phyloP scores from a whole-genome alignment of 768 basidiomycete species.

The Boletus rex-veris region DNA sequence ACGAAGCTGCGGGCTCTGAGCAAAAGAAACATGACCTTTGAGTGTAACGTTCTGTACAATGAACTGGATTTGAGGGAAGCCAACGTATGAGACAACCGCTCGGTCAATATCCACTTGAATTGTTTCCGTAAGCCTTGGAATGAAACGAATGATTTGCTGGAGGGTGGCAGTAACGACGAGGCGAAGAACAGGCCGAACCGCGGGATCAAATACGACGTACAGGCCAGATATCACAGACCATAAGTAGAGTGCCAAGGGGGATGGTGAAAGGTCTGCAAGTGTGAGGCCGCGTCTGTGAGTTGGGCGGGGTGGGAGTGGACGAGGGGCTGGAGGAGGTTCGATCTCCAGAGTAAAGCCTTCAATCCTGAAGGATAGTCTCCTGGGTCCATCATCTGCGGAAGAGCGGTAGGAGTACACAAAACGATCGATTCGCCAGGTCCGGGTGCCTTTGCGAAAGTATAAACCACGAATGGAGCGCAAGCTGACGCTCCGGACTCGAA shows the following conservation, averaged over 20 bases:
- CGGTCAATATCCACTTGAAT: slow-evolving; percentile 65
- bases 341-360: slow-evolving; percentile 59
- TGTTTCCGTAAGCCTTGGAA: slow-evolving; percentile 66
- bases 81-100: slow-evolving; percentile 48
- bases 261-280: slow-evolving; percentile 35
- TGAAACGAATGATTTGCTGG: slow-evolving; percentile 56
- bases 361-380: slow-evolving; percentile 59
- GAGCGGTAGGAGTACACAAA: slow-evolving; percentile 57
- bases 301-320: slow-evolving; percentile 16
- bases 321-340: slow-evolving; percentile 18
- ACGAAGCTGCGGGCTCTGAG: slow-evolving; percentile 40
- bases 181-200: slow-evolving; percentile 59
- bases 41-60: slow-evolving; percentile 48
- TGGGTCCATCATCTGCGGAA: slow-evolving; percentile 42
- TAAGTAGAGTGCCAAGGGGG: slow-evolving; percentile 33
- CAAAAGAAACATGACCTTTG: slow-evolving; percentile 53
- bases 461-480: slow-evolving; percentile 75
- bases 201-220: slow-evolving; percentile 52
- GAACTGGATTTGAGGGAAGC: slow-evolving; percentile 51
- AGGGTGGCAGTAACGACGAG: slow-evolving; percentile 50
- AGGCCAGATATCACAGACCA: slow-evolving; percentile 34
- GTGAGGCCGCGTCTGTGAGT: slow-evolving; percentile 43
- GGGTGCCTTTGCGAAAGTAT: slow-evolving; percentile 55
- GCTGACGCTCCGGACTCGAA: slow-evolving; percentile 72
- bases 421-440: slow-evolving; percentile 63